A percentile compares a stretch with the other conserved stretches of the same genome.
These are phyloP conservation scores for Nicotiana undulata DNA, from an alignment of 257 asterid species.

Conservation along the genomic window DNA sequence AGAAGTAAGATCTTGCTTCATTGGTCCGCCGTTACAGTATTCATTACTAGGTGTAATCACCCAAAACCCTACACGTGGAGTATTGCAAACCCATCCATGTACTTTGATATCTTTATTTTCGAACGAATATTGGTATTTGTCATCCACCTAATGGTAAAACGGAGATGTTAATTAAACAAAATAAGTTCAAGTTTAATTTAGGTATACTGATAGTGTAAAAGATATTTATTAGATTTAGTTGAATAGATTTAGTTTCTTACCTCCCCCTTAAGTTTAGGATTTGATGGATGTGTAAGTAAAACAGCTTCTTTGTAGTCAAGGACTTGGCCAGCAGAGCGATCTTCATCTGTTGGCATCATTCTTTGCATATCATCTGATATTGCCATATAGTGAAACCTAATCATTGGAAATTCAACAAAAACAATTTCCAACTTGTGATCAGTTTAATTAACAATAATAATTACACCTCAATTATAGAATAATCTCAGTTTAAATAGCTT, in stretches of 20 bases:
- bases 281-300: constrained; percentile 18
- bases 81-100: constrained; percentile 16
- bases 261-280: constrained; percentile 18
- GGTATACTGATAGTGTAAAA: no score
- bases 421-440: neutral
- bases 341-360: constrained; percentile 51
- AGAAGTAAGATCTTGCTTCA: constrained; percentile 16
- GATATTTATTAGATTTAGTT: no score
- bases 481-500: no score
- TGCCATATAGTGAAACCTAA: constrained; percentile 68
- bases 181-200: no score
- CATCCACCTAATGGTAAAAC: constrained; percentile 13
- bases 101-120: constrained; percentile 15
- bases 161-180: neutral
- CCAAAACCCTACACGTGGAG: constrained; percentile 18
- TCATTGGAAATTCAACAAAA: neutral
- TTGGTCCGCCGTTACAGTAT: constrained; percentile 15
- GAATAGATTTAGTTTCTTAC: constrained; percentile 7
- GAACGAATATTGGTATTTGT: constrained; percentile 15
- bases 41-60: constrained; percentile 15
- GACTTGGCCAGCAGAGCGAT: constrained; percentile 27
- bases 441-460: neutral
- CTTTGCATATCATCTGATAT: constrained; percentile 56
- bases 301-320: constrained; percentile 71
- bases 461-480: no score